Conservation (phyloP, 495 filamentous ascomycete genomes). For the Tuber indicum region DNA sequence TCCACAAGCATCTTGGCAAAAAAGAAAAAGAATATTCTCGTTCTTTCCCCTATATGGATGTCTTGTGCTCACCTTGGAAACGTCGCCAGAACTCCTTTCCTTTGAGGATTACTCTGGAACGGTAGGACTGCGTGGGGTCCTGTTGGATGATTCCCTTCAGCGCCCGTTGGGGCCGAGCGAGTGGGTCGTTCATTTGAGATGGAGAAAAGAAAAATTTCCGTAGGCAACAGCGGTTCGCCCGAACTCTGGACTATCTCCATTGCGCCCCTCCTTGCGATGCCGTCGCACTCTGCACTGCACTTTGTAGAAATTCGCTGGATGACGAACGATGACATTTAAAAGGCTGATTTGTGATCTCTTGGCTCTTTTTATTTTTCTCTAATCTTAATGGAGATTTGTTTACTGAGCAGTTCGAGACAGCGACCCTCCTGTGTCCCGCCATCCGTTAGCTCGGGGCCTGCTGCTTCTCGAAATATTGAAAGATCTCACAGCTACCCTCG, state of each 20-base stretch:
- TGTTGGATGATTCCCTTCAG: neutral
- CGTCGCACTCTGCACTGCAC: neutral
- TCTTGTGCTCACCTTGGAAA: neutral
- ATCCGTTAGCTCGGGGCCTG: neutral
- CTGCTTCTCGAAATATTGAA: neutral
- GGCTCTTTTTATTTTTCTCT: neutral
- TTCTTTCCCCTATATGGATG: neutral
- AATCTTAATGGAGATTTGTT: neutral
- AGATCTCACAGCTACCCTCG: neutral
- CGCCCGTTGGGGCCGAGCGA: neutral
- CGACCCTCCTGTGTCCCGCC: neutral
- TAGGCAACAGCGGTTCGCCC: neutral
- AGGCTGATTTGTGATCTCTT: neutral
- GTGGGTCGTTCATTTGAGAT: neutral
- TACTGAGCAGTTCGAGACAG: neutral
- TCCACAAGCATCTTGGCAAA: neutral
- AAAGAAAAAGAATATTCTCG: neutral
- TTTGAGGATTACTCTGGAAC: neutral
- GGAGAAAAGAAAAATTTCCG: neutral
- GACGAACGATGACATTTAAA: neutral
- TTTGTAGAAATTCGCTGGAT: neutral
- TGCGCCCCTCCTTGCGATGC: neutral
- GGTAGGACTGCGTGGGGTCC: neutral
- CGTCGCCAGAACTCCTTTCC: neutral
- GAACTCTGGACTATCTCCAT: neutral